Base-by-base conservation (phyloP, 2,329 filamentous ascomycete genomes). In the Paecilomyces formosus region DNA sequence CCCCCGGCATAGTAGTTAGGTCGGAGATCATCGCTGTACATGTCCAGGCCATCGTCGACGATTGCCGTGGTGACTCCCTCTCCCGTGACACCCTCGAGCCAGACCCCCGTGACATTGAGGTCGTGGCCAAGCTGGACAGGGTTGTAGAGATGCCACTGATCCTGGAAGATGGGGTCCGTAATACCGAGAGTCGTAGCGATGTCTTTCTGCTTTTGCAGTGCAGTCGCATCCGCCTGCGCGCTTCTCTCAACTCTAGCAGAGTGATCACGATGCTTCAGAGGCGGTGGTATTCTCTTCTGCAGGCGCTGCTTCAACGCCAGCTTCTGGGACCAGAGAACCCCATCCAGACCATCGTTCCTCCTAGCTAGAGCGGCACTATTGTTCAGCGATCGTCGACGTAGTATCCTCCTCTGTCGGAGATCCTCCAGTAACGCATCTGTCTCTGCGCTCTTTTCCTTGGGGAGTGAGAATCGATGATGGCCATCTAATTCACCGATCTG, bases 131-230 rank as follows among this genome's bases (percentile, higher is more conserved):
- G 71, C 66, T 96, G 86, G 5, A 88, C 72, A 0, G 88, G 81
- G 71, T 99, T 99, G 78, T 89, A 87, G 53, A 99, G 79, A 81
- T 99, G 94, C 94, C 94, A 99, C 75, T 99, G 94, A 58, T 95
- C 88, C 50, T 83, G 81, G 75, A 97, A 99, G 56, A 96, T 96
- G 18, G 94, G 94, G 68, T 99, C 94, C 31, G 79, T 74, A 63
- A 99, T 97, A 13, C 81, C 79, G n/a, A 99, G 80, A 1, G 80
- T 78, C 55, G 80, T 74, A 64, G 86, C 86, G 53, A 95, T 77
- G 4, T 81, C 74, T 54, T 82, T 73, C 64, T 88, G 86, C 61
- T 81, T 78, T 60, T 81, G 73, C 24, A 88, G 76, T 3, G 85
- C 84, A 54, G 76, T 68, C 30, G 77, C 69, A 51, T 73, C 68